Percentiles rank a stretch among this genome's conserved stretches.
Evolutionary conservation across 2,329 filamentous ascomycete species (phyloP).

Genomic region (Fusarium sp.): DNA sequence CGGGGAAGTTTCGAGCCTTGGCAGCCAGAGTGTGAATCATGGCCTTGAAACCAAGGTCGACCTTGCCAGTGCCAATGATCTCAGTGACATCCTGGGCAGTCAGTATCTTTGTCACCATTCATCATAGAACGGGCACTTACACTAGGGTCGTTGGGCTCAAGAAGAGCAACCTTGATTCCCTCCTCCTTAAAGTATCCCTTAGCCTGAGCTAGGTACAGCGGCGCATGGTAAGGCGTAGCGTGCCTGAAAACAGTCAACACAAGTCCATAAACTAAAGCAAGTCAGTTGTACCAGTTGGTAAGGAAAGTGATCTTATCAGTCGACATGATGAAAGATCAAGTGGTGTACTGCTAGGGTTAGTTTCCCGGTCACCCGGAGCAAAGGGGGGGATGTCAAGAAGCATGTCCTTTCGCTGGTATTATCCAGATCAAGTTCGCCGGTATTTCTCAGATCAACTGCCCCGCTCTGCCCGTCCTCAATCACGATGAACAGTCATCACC

Average conservation of each 20-base stretch:
- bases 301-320: conserved; percentile 88
- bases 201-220: conserved; percentile 80
- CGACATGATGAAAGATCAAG: conserved; percentile 71
- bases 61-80: conserved; percentile 80
- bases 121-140: conserved; percentile 52
- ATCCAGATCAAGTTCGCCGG: conserved; percentile 88
- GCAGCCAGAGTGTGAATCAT: conserved; percentile 87
- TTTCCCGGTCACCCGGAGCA: conserved; percentile 50
- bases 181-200: conserved; percentile 81
- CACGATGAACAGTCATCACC: background rate
- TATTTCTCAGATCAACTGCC: conserved; percentile 75
- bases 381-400: conserved; percentile 65
- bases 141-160: conserved; percentile 84
- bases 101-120: background rate
- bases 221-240: conserved; percentile 83
- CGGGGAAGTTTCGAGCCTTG: conserved; percentile 79
- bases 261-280: conserved; percentile 12
- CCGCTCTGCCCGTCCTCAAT: conserved; percentile 40
- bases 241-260: conserved; percentile 66
- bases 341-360: conserved; percentile 61
- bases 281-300: conserved; percentile 76
- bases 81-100: conserved; percentile 76
- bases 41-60: conserved; percentile 84
- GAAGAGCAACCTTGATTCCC: conserved; percentile 79
- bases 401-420: conserved; percentile 91